phyloP scores from a whole-genome alignment of 345 rosid genomes.

The Cardamine resedifolia region DNA sequence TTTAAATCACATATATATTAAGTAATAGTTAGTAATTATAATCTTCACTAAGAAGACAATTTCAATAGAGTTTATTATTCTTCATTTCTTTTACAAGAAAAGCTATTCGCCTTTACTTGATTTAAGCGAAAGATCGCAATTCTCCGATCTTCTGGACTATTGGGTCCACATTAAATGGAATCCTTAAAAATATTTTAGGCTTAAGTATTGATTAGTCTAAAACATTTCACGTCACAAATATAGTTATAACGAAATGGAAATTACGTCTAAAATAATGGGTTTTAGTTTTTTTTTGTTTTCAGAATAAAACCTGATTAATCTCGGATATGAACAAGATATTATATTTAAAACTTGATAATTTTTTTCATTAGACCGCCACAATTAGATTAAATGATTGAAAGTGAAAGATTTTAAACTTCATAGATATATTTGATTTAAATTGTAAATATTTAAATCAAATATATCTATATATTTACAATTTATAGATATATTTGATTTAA shows the following conservation, averaged over 20 bases:
- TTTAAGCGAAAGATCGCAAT: slow-evolving; percentile 8
- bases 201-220: slow-evolving; percentile 7
- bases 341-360: neutral
- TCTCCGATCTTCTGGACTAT: slow-evolving; percentile 11
- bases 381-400: neutral
- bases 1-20: neutral
- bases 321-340: neutral
- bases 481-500: neutral
- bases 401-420: neutral
- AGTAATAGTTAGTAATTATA: slow-evolving; percentile 13
- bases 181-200: neutral
- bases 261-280: neutral
- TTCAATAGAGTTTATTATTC: neutral
- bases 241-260: neutral
- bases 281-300: neutral
- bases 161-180: slow-evolving; percentile 28
- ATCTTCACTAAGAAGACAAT: neutral
- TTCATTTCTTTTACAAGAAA: slow-evolving; percentile 5
- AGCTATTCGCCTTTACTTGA: slow-evolving; percentile 32
- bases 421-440: neutral
- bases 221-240: neutral
- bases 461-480: too few species aligned
- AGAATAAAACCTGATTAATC: neutral
- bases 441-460: too few species aligned
- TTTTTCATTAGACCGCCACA: neutral